These are phyloP conservation scores for Kluyveromyces lactis DNA, from an alignment of 805 yeast species.

Conservation along the genomic window DNA sequence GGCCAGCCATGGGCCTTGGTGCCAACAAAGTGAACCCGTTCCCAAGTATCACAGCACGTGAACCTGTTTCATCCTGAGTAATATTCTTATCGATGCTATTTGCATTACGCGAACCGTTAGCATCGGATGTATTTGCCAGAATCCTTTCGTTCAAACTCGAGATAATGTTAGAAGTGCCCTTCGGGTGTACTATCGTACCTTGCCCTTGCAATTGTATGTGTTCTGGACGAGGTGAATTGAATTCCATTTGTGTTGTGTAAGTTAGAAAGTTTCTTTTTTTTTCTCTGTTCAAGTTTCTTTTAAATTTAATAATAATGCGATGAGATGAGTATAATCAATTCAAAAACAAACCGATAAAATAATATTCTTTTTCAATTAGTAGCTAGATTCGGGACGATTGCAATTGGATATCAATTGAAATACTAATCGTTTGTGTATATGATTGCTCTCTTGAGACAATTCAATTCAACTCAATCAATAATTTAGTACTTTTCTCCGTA, in stretches of 20 bases:
- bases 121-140: not conserved
- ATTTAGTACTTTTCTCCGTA: too few relatives aligned
- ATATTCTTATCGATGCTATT: not conserved
- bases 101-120: not conserved
- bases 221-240: slow-evolving; percentile 28
- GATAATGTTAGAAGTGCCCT: slow-evolving; percentile 11
- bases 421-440: too few relatives aligned
- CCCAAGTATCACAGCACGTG: not conserved
- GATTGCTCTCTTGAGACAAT: too few relatives aligned
- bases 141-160: slow-evolving; percentile 2
- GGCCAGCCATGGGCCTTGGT: not conserved
- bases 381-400: too few relatives aligned
- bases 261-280: too few relatives aligned
- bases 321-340: too few relatives aligned
- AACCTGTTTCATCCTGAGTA: not conserved
- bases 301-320: too few relatives aligned
- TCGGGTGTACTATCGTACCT: slow-evolving; percentile 12
- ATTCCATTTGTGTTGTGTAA: slow-evolving; percentile 14
- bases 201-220: slow-evolving; percentile 19
- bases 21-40: slow-evolving; percentile 4
- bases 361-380: too few relatives aligned
- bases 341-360: too few relatives aligned
- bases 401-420: too few relatives aligned
- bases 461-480: too few relatives aligned
- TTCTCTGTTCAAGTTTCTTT: too few relatives aligned